A percentile compares a stretch with the other conserved stretches of the same genome.
phyloP scores from a whole-genome alignment of 352 stramenopile species.

The Elongisporangium undulatum region DNA sequence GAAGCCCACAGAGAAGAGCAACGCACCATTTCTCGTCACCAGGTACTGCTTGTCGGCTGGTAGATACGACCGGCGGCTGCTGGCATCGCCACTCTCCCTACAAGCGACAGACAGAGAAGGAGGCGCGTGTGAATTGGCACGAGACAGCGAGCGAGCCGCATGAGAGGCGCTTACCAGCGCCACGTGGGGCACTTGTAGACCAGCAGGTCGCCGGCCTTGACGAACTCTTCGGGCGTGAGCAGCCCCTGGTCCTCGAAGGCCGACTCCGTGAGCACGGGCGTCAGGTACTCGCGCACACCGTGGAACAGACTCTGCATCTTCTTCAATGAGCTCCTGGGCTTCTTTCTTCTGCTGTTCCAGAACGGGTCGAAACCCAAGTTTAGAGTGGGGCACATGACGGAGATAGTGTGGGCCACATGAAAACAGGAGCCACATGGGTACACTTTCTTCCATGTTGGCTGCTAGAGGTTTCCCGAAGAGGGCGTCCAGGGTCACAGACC shows the following conservation, averaged over 20 bases:
- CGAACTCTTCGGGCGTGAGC: constrained; percentile 97
- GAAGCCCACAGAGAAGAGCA: not conserved
- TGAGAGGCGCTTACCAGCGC: constrained; percentile 67
- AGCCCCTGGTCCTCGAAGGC: constrained; percentile 93
- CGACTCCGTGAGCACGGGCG: constrained; percentile 88
- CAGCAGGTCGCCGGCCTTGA: constrained; percentile 92
- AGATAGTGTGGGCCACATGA: not conserved
- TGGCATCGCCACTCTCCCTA: constrained; percentile 71
- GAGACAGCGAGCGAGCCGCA: not conserved
- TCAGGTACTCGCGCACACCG: constrained; percentile 84
- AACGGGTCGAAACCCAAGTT: not conserved
- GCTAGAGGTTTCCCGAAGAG: too few species aligned
- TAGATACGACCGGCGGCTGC: constrained; percentile 55
- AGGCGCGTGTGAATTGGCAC: not conserved
- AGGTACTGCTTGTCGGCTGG: constrained; percentile 87
- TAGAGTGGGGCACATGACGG: not conserved
- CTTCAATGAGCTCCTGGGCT: not conserved
- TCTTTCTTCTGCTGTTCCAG: not conserved
- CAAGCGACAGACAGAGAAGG: constrained; percentile 1
- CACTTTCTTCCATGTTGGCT: too few species aligned
- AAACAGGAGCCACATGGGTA: too few species aligned
- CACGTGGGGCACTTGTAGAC: constrained; percentile 97
- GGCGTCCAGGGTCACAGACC: too few species aligned
- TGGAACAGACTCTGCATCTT: constrained; percentile 78
- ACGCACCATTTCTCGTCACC: constrained; percentile 64